These are phyloP conservation scores for Colletotrichum sublineola DNA, from an alignment of 2,329 filamentous ascomycete species.

Conservation along the genomic window DNA sequence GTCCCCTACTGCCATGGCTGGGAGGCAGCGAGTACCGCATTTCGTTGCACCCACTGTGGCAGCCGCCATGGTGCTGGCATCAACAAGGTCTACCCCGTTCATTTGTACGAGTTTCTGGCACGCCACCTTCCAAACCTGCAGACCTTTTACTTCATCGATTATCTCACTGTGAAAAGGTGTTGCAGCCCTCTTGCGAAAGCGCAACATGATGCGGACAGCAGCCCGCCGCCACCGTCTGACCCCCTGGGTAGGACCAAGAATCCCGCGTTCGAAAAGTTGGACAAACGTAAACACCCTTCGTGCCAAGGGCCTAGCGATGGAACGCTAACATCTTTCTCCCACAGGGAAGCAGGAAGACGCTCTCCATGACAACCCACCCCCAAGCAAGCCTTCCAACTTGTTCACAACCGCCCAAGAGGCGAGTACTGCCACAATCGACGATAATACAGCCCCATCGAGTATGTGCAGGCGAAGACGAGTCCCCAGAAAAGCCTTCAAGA, in stretches of 20 bases:
- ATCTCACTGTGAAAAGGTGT: conserved; percentile 53
- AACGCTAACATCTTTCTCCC: background rate
- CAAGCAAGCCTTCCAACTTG: background rate
- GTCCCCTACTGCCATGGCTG: conserved; percentile 59
- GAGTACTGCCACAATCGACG: background rate
- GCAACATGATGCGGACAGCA: background rate
- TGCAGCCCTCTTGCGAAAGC: background rate
- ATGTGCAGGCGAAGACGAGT: background rate
- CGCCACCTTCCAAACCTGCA: conserved; percentile 58
- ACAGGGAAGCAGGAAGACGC: conserved; percentile 7
- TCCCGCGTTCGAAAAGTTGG: background rate
- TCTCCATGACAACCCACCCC: background rate
- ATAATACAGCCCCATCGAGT: background rate
- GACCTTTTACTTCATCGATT: conserved; percentile 61
- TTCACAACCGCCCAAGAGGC: background rate
- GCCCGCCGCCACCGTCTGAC: conserved; percentile 17
- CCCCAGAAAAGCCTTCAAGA: conserved; percentile 44
- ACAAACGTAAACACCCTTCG: background rate
- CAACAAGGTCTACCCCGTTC: conserved; percentile 52
- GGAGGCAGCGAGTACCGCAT: conserved; percentile 48
- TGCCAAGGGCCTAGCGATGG: too few species aligned
- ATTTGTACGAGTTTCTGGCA: conserved; percentile 60
- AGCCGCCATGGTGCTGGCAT: conserved; percentile 47
- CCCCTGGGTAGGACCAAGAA: background rate
- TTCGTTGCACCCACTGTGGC: conserved; percentile 53